These are phyloP conservation scores for Phragmites australis DNA, from an alignment of 176 grass and related monocot species.

Conservation along the genomic window DNA sequence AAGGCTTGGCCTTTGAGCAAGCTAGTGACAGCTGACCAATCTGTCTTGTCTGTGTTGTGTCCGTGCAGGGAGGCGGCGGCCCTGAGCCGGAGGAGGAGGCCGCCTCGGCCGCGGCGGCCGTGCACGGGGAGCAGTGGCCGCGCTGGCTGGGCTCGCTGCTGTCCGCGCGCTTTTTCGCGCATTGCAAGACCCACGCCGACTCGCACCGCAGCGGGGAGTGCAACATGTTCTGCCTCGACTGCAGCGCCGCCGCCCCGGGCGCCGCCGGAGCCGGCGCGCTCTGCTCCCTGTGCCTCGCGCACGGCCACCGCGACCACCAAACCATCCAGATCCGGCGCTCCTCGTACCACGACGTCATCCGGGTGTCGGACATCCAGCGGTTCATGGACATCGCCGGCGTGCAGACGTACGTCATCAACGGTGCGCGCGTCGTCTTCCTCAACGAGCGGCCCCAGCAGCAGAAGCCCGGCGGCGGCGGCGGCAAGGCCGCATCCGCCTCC, in stretches of 20 bases:
- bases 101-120: not conserved
- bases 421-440: slow-evolving; percentile 94
- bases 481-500: slow-evolving; percentile 9
- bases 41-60: not conserved
- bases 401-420: slow-evolving; percentile 99
- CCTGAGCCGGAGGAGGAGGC: slow-evolving; percentile 49
- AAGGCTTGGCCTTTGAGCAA: slow-evolving; percentile 23
- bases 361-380: slow-evolving; percentile 92
- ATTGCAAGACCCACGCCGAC: slow-evolving; percentile 71
- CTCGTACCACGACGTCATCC: slow-evolving; percentile 98
- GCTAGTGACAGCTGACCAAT: not conserved
- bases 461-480: slow-evolving; percentile 52
- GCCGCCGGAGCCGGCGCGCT: slow-evolving; percentile 37
- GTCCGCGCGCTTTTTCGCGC: slow-evolving; percentile 77
- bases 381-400: slow-evolving; percentile 90
- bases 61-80: slow-evolving; percentile 46
- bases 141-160: slow-evolving; percentile 82
- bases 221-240: slow-evolving; percentile 99
- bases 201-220: slow-evolving; percentile 78
- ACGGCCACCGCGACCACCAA: slow-evolving; percentile 57
- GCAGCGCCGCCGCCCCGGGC: slow-evolving; percentile 40
- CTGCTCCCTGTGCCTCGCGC: slow-evolving; percentile 80
- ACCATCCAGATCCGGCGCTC: slow-evolving; percentile 90
- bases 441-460: slow-evolving; percentile 93
- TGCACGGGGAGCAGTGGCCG: slow-evolving; percentile 55